Base-by-base conservation (phyloP, 2,329 filamentous ascomycete genomes). In the Lachnellula willkommii region DNA sequence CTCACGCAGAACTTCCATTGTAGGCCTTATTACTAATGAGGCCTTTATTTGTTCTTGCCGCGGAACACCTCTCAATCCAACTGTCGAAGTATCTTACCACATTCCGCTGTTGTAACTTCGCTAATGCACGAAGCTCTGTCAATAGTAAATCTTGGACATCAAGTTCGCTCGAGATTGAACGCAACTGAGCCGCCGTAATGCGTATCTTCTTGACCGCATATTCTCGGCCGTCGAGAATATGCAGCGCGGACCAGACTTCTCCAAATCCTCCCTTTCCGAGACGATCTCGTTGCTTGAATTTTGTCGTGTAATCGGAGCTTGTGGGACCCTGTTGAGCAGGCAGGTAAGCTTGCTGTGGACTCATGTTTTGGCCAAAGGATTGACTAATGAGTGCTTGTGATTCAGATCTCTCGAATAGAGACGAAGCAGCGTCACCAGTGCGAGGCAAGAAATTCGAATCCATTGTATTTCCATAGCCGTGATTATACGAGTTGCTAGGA, bases 141-240 rank as follows among this genome's bases (percentile, higher is more conserved):
- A 68, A 87, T 84, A 45, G 28, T 32, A 32, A 12, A 32, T 32
- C 4, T 4, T 55, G 43, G 45, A 39, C 28, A 46, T 35, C 9
- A 47, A 39, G 74, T 62, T 83, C 80, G 43, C 85, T 71, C 35
- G 50, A 32, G 17, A 57, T 57, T 24, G 48, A 45, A 5, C 46
- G 50, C 2, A 66, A 37, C 47, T 59, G 55, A 26, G 60, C 53
- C 7, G 58, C 56, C 6, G 78, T 80, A 6, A 88, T 71, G 0
- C 78, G 75, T 7, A 88, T 83, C 58, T 84, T 83, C 66, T 88
- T 88, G 49, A 88, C 75, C 0, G 85, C 85, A 63, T 88, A 88
- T 39, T 78, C 72, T 46, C 79, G 77, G 6, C 79, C 77, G 65
- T 88, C 85, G 5, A 88, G 76, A 50, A 78, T 76, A 60, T 87